Evolutionary conservation across 2,329 filamentous ascomycete species (phyloP).

Genomic region (Nigrospora sphaerica): DNA sequence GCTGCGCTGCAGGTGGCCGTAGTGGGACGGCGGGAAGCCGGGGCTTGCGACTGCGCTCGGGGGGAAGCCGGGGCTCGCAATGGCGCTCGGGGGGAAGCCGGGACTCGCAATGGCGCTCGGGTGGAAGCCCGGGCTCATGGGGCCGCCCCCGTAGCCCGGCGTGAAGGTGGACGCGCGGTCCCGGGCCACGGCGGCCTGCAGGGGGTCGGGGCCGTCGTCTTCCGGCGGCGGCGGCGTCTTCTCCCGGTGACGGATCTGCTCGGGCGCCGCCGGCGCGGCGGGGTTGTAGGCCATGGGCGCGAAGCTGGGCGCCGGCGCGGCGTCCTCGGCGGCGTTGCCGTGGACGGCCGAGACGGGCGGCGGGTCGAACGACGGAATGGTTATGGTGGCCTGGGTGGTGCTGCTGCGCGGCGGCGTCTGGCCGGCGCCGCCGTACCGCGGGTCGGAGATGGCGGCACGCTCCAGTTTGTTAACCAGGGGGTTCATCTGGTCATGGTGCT

Average conservation of each 20-base stretch:
- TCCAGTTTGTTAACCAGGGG: constrained; percentile 69
- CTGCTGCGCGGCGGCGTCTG: constrained; percentile 13
- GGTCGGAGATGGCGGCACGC: constrained; percentile 58
- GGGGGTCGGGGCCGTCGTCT: constrained; percentile 53
- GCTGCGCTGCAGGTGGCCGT: constrained; percentile 36
- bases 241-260: constrained; percentile 64
- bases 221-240: constrained; percentile 72
- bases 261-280: constrained; percentile 67
- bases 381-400: constrained; percentile 11
- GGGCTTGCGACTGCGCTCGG: constrained; percentile 23
- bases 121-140: constrained; percentile 30
- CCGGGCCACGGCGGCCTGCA: constrained; percentile 49
- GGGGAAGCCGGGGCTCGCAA: constrained; percentile 28
- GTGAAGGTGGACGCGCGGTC: constrained; percentile 50
- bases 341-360: constrained; percentile 28
- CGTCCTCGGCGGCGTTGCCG: constrained; percentile 12
- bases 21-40: constrained; percentile 33
- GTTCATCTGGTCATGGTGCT: constrained; percentile 43
- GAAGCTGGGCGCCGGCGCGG: constrained; percentile 35
- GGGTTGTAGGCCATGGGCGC: constrained; percentile 71
- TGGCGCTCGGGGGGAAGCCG: constrained; percentile 19
- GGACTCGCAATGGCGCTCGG: constrained; percentile 19
- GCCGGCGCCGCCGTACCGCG: constrained; percentile 32
- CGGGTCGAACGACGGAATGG: constrained; percentile 23
- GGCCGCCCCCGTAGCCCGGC: constrained; percentile 36